Conservation (phyloP, 345 rosid species). For the Eutrema japonicum region DNA sequence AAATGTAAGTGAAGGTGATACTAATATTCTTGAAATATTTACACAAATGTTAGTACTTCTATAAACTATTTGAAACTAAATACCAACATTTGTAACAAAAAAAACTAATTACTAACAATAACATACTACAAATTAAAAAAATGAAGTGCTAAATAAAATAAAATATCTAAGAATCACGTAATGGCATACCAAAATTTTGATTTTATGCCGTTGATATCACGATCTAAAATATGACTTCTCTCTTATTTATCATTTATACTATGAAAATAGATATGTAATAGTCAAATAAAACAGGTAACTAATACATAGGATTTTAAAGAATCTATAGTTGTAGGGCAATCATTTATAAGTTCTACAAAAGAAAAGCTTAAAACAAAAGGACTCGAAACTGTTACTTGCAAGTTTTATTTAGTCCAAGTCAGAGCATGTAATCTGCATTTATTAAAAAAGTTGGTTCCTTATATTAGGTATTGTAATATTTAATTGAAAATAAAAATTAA, state of each 20-base stretch:
- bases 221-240: neutral
- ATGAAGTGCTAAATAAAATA: neutral
- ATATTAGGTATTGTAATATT: slow-evolving; percentile 18
- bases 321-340: slow-evolving; percentile 34
- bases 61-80: neutral
- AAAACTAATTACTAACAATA: neutral
- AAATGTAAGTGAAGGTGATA: neutral
- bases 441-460: slow-evolving; percentile 32
- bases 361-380: slow-evolving; percentile 26
- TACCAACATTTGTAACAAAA: neutral
- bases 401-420: slow-evolving; percentile 53
- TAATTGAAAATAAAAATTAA: neutral
- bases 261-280: neutral
- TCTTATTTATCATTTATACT: no score
- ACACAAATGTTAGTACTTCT: neutral
- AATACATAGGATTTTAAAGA: slow-evolving; percentile 16
- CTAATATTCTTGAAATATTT: neutral
- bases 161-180: neutral
- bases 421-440: slow-evolving; percentile 47
- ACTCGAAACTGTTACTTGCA: slow-evolving; percentile 47
- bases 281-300: slow-evolving; percentile 23
- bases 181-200: neutral
- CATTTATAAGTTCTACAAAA: slow-evolving; percentile 27
- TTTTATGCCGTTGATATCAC: neutral
- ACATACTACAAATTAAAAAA: neutral